phyloP scores from a whole-genome alignment of 345 rosid genomes.

The Eucalyptus polybractea region DNA sequence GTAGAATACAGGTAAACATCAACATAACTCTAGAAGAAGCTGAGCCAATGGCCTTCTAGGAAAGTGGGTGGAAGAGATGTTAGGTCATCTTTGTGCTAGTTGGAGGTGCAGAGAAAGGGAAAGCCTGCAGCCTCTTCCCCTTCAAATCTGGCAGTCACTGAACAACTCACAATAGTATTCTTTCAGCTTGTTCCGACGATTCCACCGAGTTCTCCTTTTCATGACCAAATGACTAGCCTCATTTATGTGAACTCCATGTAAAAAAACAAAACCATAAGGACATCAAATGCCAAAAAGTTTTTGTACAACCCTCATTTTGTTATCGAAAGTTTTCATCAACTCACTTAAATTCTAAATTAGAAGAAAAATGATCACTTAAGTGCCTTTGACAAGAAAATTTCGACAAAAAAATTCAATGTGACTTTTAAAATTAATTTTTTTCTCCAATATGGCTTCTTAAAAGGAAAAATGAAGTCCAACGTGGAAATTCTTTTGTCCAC shows the following conservation, averaged over 20 bases:
- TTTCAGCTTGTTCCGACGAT: not conserved
- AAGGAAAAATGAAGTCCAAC: not conserved
- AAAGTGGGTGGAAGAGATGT: not conserved
- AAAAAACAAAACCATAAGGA: not conserved
- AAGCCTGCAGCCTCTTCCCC: not conserved
- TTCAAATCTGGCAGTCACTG: not conserved
- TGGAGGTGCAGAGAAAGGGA: not conserved
- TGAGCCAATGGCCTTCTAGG: not conserved
- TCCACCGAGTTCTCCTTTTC: not conserved
- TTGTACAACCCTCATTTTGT: too few relatives aligned
- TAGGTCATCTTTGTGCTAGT: not conserved
- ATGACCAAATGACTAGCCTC: not conserved
- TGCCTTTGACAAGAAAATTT: accelerated
- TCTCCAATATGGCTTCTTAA: too few relatives aligned
- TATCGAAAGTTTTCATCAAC: too few relatives aligned
- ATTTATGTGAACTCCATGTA: not conserved
- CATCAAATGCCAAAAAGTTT: too few relatives aligned
- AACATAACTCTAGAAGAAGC: not conserved
- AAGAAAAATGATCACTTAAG: too few relatives aligned
- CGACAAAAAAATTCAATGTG: accelerated
- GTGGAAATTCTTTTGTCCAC: not conserved
- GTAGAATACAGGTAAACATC: not conserved
- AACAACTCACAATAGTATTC: not conserved
- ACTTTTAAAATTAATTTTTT: too few relatives aligned
- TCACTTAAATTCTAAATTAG: too few relatives aligned